Conservation (phyloP, 1,284 basidiomycete genomes). For the Pterula multifida region DNA sequence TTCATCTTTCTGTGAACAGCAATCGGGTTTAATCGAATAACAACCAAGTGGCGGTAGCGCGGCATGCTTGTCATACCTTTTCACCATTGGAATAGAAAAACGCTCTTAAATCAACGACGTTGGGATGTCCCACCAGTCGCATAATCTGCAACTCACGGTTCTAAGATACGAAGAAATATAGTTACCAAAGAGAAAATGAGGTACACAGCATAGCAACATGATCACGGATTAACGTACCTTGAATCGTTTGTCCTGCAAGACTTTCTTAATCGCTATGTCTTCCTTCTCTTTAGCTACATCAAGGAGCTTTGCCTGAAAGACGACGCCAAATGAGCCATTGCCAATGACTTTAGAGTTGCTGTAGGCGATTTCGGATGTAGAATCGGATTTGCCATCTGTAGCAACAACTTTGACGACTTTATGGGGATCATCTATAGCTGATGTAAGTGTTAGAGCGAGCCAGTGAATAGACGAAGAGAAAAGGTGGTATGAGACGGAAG, state of each 20-base stretch:
- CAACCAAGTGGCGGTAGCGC: slow-evolving; percentile 2
- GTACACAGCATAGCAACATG: slow-evolving; percentile 9
- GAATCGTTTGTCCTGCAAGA: slow-evolving; percentile 99
- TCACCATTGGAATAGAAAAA: slow-evolving; percentile 99
- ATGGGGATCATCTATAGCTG: slow-evolving; percentile 87
- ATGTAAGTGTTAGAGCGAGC: slow-evolving; percentile 8
- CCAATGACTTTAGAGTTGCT: slow-evolving; percentile 98
- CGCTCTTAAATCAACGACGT: slow-evolving; percentile 94
- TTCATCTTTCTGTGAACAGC: slow-evolving; percentile 80
- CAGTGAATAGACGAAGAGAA: slow-evolving; percentile 10
- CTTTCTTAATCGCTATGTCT: slow-evolving; percentile 99
- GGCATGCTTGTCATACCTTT: slow-evolving; percentile 52
- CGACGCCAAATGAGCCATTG: slow-evolving; percentile 97
- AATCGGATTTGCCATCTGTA: slow-evolving; percentile 88
- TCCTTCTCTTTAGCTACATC: slow-evolving; percentile 50
- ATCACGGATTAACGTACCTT: slow-evolving; percentile 55
- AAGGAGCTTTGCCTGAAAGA: slow-evolving; percentile 80
- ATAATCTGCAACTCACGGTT: slow-evolving; percentile 99
- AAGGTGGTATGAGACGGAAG: slow-evolving; percentile 12
- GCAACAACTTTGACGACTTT: slow-evolving; percentile 93
- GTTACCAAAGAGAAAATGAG: slow-evolving; percentile 2
- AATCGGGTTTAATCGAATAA: slow-evolving; percentile 7
- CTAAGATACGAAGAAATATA: slow-evolving; percentile 28
- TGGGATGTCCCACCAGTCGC: slow-evolving; percentile 94
- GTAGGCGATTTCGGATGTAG: slow-evolving; percentile 83